These are phyloP conservation scores for Mycena olivaceomarginata DNA, from an alignment of 768 basidiomycete genomes.

Conservation along the genomic window DNA sequence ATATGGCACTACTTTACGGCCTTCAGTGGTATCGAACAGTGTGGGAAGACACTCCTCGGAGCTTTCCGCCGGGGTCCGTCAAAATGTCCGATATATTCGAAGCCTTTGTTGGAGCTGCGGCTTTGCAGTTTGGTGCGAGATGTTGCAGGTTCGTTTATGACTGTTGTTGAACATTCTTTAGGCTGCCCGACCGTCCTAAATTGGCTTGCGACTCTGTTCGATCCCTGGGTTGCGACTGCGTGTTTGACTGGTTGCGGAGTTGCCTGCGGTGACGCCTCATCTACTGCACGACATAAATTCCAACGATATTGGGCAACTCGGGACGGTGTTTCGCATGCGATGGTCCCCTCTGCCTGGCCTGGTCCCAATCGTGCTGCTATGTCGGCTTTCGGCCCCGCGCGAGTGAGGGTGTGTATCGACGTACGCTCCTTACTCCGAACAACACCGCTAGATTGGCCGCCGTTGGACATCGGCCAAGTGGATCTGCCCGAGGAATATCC, in stretches of 20 bases:
- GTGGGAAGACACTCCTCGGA: too few relatives aligned
- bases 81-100: slow-evolving; percentile 5
- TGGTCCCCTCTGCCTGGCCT: not conserved
- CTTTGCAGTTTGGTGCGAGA: not conserved
- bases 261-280: not conserved
- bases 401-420: not conserved
- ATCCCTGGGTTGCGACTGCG: not conserved
- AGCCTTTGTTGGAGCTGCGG: not conserved
- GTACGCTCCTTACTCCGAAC: not conserved
- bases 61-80: not conserved
- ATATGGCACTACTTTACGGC: not conserved
- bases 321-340: not conserved
- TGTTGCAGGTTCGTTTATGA: not conserved
- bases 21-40: not conserved
- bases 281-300: not conserved
- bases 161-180: not conserved
- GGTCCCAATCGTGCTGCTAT: not conserved
- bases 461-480: not conserved
- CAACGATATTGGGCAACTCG: not conserved
- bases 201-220: not conserved
- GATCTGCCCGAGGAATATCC: not conserved
- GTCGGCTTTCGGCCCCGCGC: not conserved
- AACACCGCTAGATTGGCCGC: not conserved
- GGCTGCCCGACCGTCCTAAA: too few relatives aligned
- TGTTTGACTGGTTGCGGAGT: not conserved